Evolutionary conservation across 495 filamentous ascomycete genomes (phyloP), one percentile per base, ranked within the genome.

Genomic region (Aspergillus asperescens): DNA sequence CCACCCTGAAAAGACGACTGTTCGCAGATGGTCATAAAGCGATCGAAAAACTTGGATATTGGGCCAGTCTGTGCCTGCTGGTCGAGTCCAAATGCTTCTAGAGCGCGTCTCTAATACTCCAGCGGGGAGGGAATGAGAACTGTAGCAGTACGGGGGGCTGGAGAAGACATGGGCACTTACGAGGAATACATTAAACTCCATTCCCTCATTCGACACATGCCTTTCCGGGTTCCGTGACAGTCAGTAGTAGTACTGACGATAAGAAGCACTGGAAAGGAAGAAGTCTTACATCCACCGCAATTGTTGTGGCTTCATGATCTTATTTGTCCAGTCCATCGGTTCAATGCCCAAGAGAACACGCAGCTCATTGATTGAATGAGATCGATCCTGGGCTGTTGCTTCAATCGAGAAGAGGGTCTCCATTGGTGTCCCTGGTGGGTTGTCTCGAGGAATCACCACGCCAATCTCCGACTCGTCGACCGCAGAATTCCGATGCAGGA

Each of bases 201-300:
- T 34, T 13, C 24, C 52, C 13, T 49, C 10, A 18, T 49, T 18
- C 12, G 35, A 27, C 4, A 55, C 2, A 20, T 55, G 52, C 52
- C n/a, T n/a, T n/a, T n/a, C n/a, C n/a, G n/a, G n/a, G n/a, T n/a
- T n/a, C n/a, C n/a, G n/a, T n/a, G n/a, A n/a, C n/a, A n/a, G n/a
- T n/a, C n/a, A n/a, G n/a, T n/a, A n/a, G n/a, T n/a, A n/a, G n/a
- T n/a, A n/a, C n/a, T n/a, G n/a, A n/a, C n/a, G n/a, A n/a, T n/a
- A n/a, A n/a, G n/a, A n/a, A n/a, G n/a, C n/a, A n/a, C n/a, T n/a
- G n/a, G n/a, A n/a, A n/a, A n/a, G n/a, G n/a, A n/a, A n/a, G n/a
- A n/a, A n/a, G n/a, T n/a, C n/a, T n/a, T n/a, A n/a, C n/a, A 55
- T 48, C 52, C 44, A 55, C 42, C 44, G 44, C 18, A 55, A 44